Evolutionary conservation across 148 eudicot genomes (phyloP), one percentile per base, ranked within the genome.

Genomic region (Rhododendron simsii): DNA sequence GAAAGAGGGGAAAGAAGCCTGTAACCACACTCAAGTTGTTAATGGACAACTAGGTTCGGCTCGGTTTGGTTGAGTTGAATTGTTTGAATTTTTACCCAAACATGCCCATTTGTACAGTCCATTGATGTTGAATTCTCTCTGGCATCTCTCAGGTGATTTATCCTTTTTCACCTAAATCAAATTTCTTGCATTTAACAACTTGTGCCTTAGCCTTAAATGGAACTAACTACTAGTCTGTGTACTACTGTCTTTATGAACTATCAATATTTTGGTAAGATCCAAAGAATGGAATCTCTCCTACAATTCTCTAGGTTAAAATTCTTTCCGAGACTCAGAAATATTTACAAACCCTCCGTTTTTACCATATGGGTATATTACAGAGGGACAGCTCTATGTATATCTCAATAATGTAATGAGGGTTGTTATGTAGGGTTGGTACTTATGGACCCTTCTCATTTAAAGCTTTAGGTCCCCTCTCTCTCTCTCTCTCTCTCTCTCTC

Each of bases 121-220:
- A 37, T 84, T 71, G 45, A 73, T 69, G 20, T 75, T 48, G 80
- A 84, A 71, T 71, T 84, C 47, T 47, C 16, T 71, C 21, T 69
- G 57, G 79, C 45, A 71, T 28, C 45, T 84, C 63, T 48, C 41
- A 71, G 85, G 80, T 83, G 78, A 83, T n/a, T 83, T 41, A n/a
- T 71, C 15, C 35, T 11, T 26, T 82, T 67, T 55, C 61, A 76
- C 48, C 80, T 39, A 76, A 39, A 6, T 18, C 11, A 76, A 76
- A 76, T 16, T 41, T 20, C 48, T 76, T 76, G 80, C 28, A 77
- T 77, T 77, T 20, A 23, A 23, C 76, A 21, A 41, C 26, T 76
- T 76, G 26, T 16, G 48, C 48, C 48, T 18, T 76, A 35, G 48
- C 48, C 48, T 18, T 76, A 35, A 76, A 76, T 76, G 80, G 80